Conservation (phyloP, 2,329 filamentous ascomycete genomes). For the Geosmithia putterillii region DNA sequence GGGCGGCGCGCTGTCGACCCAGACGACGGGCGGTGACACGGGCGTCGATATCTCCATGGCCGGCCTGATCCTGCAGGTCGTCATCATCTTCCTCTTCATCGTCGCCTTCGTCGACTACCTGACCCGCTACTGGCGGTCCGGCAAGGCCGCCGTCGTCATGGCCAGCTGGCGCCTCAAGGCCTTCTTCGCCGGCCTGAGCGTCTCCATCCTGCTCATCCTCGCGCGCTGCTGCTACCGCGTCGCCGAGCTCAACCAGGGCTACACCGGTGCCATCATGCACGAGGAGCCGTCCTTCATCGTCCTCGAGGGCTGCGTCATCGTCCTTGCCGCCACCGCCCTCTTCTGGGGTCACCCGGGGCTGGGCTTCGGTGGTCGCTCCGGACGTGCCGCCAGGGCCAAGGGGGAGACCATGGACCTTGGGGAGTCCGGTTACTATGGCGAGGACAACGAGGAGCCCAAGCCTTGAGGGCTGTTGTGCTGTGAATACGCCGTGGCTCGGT, state of each 20-base stretch:
- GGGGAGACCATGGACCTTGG: background rate
- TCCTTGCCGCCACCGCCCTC: constrained; percentile 22
- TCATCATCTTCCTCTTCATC: constrained; percentile 40
- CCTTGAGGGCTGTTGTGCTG: no score
- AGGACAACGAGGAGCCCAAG: background rate
- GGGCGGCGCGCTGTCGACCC: constrained; percentile 40
- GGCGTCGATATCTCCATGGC: constrained; percentile 28
- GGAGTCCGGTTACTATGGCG: background rate
- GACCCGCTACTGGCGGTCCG: constrained; percentile 22
- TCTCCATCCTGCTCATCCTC: constrained; percentile 47
- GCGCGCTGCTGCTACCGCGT: constrained; percentile 52
- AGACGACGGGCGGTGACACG: constrained; percentile 21
- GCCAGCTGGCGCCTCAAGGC: constrained; percentile 14
- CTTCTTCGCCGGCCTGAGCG: constrained; percentile 40
- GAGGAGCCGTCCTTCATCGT: constrained; percentile 39
- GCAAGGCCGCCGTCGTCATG: constrained; percentile 8
- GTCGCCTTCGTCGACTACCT: constrained; percentile 36
- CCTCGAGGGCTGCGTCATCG: constrained; percentile 33
- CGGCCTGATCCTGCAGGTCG: constrained; percentile 47
- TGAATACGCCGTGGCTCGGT: no score
- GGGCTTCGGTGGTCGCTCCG: constrained; percentile 14
- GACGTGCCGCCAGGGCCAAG: background rate
- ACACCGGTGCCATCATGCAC: constrained; percentile 39
- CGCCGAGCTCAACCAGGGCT: constrained; percentile 53
- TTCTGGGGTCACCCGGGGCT: constrained; percentile 28